Evolutionary conservation across 2,329 filamentous ascomycete genomes (phyloP).

Genomic region (Aspergillus fijiensis): DNA sequence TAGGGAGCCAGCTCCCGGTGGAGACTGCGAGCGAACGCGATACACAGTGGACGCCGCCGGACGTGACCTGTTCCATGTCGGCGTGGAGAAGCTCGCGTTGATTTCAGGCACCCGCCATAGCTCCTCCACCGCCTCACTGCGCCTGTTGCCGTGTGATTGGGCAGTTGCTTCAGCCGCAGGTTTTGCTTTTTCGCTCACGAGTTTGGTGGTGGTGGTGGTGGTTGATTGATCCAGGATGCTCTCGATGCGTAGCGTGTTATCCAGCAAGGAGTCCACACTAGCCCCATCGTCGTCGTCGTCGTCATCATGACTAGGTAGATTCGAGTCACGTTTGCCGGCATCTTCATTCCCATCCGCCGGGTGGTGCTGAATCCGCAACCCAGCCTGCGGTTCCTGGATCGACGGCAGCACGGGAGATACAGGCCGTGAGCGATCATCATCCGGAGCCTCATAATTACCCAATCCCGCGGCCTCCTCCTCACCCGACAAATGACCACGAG

Average conservation of each 20-base stretch:
- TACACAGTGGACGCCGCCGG: slow-evolving; percentile 14
- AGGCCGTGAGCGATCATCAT: slow-evolving; percentile 39
- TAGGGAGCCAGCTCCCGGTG: slow-evolving; percentile 36
- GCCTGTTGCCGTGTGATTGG: slow-evolving; percentile 17
- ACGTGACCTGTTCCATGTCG: slow-evolving; percentile 21
- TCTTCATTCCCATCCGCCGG: slow-evolving; percentile 8
- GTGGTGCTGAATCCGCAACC: background rate
- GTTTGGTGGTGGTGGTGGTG: slow-evolving; percentile 7
- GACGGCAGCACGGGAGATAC: background rate
- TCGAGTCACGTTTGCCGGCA: slow-evolving; percentile 8
- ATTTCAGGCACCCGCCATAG: slow-evolving; percentile 36
- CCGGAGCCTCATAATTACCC: slow-evolving; percentile 35
- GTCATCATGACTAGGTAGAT: background rate
- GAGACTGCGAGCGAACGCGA: slow-evolving; percentile 30
- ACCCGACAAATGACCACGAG: background rate
- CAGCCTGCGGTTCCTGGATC: background rate
- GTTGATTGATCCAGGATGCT: slow-evolving; percentile 7
- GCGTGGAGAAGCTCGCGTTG: slow-evolving; percentile 25
- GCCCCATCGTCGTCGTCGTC: slow-evolving; percentile 18
- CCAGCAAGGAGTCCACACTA: slow-evolving; percentile 26
- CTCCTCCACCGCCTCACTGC: slow-evolving; percentile 23
- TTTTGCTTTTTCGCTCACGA: slow-evolving; percentile 22
- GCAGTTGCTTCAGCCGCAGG: slow-evolving; percentile 10
- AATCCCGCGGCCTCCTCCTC: too few species aligned
- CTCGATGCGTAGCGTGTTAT: slow-evolving; percentile 18